Percentiles rank a stretch among this genome's conserved stretches.
These are phyloP conservation scores for Penicillium turbatum DNA, from an alignment of 495 filamentous ascomycete species.

Conservation along the genomic window DNA sequence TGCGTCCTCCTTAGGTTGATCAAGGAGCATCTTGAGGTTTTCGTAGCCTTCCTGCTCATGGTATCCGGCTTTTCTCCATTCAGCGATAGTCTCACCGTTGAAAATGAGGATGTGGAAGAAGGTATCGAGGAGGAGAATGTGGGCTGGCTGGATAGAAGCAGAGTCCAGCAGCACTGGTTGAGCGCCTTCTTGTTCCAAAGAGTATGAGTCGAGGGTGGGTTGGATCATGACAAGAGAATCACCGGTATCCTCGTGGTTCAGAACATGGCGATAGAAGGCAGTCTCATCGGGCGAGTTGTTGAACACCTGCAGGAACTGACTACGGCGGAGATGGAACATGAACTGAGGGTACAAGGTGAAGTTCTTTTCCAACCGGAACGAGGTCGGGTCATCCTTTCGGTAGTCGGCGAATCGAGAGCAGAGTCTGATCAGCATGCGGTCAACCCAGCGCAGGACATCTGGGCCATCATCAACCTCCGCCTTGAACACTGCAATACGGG, in stretches of 20 bases:
- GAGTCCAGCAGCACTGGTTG: slow-evolving; percentile 93
- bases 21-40: slow-evolving; percentile 84
- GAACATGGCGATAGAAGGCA: slow-evolving; percentile 94
- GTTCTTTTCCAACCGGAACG: slow-evolving; percentile 98
- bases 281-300: slow-evolving; percentile 99
- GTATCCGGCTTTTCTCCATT: slow-evolving; percentile 98
- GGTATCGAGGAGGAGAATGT: slow-evolving; percentile 92
- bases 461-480: slow-evolving; percentile 98
- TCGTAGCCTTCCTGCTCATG: slow-evolving; percentile 98
- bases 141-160: slow-evolving; percentile 88
- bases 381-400: slow-evolving; percentile 95
- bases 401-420: slow-evolving; percentile 98
- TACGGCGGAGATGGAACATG: slow-evolving; percentile 98
- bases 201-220: slow-evolving; percentile 95
- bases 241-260: slow-evolving; percentile 95
- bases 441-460: slow-evolving; percentile 98
- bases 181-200: slow-evolving; percentile 86
- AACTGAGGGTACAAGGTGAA: slow-evolving; percentile 99
- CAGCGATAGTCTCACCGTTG: slow-evolving; percentile 95
- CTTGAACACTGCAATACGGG: slow-evolving; percentile 97
- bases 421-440: slow-evolving; percentile 95
- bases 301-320: slow-evolving; percentile 98
- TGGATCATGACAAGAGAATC: slow-evolving; percentile 99
- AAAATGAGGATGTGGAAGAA: slow-evolving; percentile 99
- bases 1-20: slow-evolving; percentile 97